A percentile compares a stretch with the other conserved stretches of the same genome.
phyloP scores from a whole-genome alignment of 1,139 yeast genomes.

The Pichia kudriavzevii region DNA sequence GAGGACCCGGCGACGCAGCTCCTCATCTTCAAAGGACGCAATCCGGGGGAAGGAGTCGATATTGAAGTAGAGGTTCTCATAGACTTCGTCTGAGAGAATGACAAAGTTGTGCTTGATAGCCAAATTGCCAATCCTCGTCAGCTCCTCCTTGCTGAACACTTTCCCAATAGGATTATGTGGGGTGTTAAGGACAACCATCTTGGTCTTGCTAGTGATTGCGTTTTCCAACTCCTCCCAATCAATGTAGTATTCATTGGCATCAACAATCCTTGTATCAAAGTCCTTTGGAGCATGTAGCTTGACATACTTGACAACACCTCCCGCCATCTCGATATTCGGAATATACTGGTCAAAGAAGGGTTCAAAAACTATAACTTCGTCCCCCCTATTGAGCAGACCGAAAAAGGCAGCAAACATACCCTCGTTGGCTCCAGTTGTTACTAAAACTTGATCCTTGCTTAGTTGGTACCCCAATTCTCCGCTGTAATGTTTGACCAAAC shows the following conservation, averaged over 20 bases:
- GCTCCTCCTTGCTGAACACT: constrained; percentile 68
- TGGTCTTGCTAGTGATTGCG: constrained; percentile 68
- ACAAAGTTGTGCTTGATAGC: constrained; percentile 79
- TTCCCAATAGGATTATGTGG: constrained; percentile 98
- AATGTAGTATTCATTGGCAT: constrained; percentile 81
- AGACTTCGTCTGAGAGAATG: constrained; percentile 87
- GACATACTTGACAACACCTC: constrained; percentile 83
- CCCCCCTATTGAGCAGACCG: constrained; percentile 80
- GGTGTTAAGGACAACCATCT: constrained; percentile 78
- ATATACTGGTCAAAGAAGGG: constrained; percentile 97
- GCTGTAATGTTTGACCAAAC: constrained; percentile 65
- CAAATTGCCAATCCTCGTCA: constrained; percentile 63
- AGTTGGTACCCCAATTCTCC: constrained; percentile 52
- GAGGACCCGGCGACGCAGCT: constrained; percentile 67
- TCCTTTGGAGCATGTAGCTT: constrained; percentile 80
- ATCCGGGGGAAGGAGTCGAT: constrained; percentile 67
- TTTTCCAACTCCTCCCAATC: constrained; percentile 70
- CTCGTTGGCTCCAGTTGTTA: constrained; percentile 96
- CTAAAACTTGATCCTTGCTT: constrained; percentile 57
- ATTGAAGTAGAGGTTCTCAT: constrained; percentile 75
- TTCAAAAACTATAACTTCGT: constrained; percentile 94
- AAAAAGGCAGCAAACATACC: constrained; percentile 82
- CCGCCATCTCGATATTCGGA: constrained; percentile 86
- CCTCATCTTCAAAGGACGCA: constrained; percentile 59
- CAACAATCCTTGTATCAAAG: constrained; percentile 52